Base-by-base conservation (phyloP, 306 rosid species). In the Prunus salicina region DNA sequence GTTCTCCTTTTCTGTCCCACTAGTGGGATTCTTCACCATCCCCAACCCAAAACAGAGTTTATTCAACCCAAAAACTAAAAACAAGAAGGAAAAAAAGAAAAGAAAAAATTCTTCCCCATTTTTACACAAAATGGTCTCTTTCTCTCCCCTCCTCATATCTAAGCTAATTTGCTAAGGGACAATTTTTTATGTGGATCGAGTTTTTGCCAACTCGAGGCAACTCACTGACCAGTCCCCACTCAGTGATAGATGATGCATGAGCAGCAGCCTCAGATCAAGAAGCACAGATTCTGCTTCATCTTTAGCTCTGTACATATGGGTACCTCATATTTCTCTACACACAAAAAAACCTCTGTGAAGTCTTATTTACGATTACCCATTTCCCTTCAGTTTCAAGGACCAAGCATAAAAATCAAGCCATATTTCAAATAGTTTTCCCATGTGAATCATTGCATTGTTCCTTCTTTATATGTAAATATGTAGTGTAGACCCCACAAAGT, bases 1-100 rank as follows among this genome's bases (percentile, higher is more conserved):
- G 87, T 87, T 86, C 81, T 25, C 27, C 90, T 78, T 85, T 85
- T 88, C 60, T 83, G 86, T 71, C 83, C 76, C 84, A 73, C 80
- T 50, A 10, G 73, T 79, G 76, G 78, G 88, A 85, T 85, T 84
- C 85, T 77, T 80, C 75, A 8, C 76, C 83, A 78, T 79, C 80
- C 82, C 78, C 75, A 68, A 74, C 51, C 84, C 83, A 80, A 73
- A 64, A 76, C 78, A 74, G 22, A 46, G 15, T 71, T 49, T 12
- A 11, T 4, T 30, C 43, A 52, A 69, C n/a, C 47, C 60, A 25
- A 34, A 19, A 45, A 38, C 60, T 50, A 25, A 34, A 25, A 45
- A 38, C 60, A 38, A 24, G 13, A 45, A 38, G 10, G 18, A 22
- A 3, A 14, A 30, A 63, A n/a, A 22, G 5, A 7, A 30, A 63